Percentiles rank a stretch among this genome's conserved stretches.
phyloP scores from a whole-genome alignment of 2,329 filamentous ascomycete genomes.

The Purpureocillium takamizusanense region DNA sequence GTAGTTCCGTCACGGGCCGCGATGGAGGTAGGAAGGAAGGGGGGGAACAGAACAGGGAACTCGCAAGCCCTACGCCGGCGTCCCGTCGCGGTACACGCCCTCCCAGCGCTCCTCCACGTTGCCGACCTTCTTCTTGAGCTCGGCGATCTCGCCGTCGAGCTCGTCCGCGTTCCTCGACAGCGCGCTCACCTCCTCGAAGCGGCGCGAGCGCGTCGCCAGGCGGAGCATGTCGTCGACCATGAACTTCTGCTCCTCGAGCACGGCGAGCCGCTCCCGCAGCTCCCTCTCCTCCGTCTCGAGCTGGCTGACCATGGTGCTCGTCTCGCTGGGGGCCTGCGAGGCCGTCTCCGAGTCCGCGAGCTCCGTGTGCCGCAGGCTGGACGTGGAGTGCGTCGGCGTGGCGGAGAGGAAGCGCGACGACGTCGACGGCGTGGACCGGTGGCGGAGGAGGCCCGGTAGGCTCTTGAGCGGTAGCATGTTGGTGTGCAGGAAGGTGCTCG shows the following conservation, averaged over 20 bases:
- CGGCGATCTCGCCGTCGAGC: constrained; percentile 67
- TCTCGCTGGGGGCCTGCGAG: constrained; percentile 34
- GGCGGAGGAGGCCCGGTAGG: constrained; percentile 55
- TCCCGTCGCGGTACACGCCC: constrained; percentile 34
- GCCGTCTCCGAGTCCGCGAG: constrained; percentile 36
- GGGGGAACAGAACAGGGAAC: too few species aligned
- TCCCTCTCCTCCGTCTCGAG: constrained; percentile 79
- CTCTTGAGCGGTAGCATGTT: constrained; percentile 85
- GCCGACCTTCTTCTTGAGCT: constrained; percentile 53
- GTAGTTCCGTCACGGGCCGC: too few species aligned
- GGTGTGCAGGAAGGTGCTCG: constrained; percentile 73
- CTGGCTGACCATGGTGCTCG: constrained; percentile 43
- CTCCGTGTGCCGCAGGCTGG: constrained; percentile 37
- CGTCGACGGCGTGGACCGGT: constrained; percentile 22
- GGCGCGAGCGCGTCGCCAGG: constrained; percentile 62
- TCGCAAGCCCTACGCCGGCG: constrained; percentile 6
- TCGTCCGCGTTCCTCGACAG: constrained; percentile 75
- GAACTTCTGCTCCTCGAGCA: constrained; percentile 86
- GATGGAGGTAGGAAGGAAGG: too few species aligned
- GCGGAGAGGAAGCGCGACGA: constrained; percentile 22
- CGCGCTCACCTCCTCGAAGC: constrained; percentile 80
- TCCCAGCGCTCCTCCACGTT: constrained; percentile 55
- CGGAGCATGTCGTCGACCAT: constrained; percentile 81
- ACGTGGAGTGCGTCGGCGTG: constrained; percentile 25
- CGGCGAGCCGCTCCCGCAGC: constrained; percentile 67